These are phyloP conservation scores for Botrytis sinoallii DNA, from an alignment of 2,329 filamentous ascomycete genomes.

Conservation along the genomic window DNA sequence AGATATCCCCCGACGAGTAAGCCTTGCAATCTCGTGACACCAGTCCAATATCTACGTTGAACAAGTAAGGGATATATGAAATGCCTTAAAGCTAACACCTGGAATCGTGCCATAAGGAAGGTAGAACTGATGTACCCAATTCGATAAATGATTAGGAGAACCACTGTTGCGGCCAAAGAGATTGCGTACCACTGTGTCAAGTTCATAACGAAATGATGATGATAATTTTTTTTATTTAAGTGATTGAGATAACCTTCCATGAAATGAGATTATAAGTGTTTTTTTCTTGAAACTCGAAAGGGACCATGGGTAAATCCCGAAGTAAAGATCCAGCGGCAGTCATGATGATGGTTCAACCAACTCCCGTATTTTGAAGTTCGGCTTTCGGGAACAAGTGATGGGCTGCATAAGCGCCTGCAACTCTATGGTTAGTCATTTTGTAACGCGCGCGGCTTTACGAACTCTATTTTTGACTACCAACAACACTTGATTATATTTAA, in stretches of 20 bases:
- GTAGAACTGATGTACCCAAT: background rate
- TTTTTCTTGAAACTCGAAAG: background rate
- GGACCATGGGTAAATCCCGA: background rate
- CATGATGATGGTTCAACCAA: background rate
- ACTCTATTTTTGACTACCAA: background rate
- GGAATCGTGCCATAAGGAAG: background rate
- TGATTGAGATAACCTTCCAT: background rate
- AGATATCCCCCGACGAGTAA: slow-evolving; percentile 12
- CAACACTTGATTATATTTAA: background rate
- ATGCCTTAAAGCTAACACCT: background rate
- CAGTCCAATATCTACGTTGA: background rate
- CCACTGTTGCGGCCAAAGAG: background rate
- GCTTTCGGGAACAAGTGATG: background rate
- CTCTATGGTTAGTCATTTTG: background rate
- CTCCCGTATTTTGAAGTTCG: background rate
- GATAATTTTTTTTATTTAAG: background rate
- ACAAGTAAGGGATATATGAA: background rate
- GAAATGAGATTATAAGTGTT: background rate
- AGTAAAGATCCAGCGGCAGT: background rate
- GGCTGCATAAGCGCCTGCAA: background rate
- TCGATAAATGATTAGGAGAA: background rate
- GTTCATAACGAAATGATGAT: background rate
- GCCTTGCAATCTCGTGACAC: slow-evolving; percentile 2
- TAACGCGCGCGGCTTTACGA: background rate
- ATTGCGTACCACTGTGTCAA: background rate